phyloP scores from a whole-genome alignment of 805 yeast genomes.

The Zygoascus flipseniorum region DNA sequence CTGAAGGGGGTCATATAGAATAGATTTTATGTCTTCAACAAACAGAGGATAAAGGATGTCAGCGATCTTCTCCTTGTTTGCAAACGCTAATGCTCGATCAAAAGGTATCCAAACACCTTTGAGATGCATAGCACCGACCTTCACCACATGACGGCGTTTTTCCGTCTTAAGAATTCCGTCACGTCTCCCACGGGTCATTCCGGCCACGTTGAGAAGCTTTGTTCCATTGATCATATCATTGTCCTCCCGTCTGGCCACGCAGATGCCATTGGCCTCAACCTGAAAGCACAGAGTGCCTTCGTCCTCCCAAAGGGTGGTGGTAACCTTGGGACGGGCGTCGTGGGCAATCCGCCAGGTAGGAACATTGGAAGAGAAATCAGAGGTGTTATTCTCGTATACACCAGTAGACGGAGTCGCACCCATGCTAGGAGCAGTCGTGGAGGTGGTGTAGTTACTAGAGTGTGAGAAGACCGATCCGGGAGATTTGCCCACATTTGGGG shows the following conservation, averaged over 20 bases:
- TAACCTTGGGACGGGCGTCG: constrained; percentile 40
- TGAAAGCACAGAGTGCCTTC: constrained; percentile 79
- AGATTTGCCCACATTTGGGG: background rate
- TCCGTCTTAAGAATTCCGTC: constrained; percentile 78
- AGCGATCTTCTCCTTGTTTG: constrained; percentile 67
- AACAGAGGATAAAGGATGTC: constrained; percentile 60
- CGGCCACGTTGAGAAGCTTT: constrained; percentile 71
- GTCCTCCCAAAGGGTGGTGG: constrained; percentile 89
- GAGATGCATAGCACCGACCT: constrained; percentile 79
- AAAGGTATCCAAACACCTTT: constrained; percentile 90
- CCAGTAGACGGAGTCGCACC: background rate
- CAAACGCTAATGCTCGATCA: constrained; percentile 73
- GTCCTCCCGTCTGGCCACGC: constrained; percentile 78
- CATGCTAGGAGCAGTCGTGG: background rate
- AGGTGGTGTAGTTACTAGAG: background rate
- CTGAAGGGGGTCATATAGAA: constrained; percentile 26
- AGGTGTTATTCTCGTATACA: background rate
- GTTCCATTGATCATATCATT: constrained; percentile 83
- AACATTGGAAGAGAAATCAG: background rate
- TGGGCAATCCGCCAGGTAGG: background rate
- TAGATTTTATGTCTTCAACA: constrained; percentile 59
- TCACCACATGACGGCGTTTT: constrained; percentile 69
- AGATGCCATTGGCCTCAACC: constrained; percentile 72
- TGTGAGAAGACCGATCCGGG: background rate
- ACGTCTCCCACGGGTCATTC: constrained; percentile 79